These are phyloP conservation scores for Casuarina cunninghamiana DNA, from an alignment of 306 rosid genomes.

Conservation along the genomic window DNA sequence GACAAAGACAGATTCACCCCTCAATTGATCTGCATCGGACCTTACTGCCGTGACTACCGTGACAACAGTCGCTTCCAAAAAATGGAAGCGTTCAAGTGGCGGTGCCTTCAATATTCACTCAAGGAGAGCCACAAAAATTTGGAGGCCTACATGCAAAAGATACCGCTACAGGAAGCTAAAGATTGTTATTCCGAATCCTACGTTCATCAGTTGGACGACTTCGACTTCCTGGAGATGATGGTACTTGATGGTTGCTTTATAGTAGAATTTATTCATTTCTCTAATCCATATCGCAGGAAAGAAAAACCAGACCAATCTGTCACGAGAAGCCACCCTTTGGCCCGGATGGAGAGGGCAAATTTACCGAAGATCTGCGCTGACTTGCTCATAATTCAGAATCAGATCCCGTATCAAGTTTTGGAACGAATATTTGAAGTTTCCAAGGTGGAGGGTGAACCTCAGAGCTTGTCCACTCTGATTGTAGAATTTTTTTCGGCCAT, in stretches of 20 bases:
- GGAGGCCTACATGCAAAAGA: constrained; percentile 19
- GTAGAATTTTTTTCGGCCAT: too few relatives aligned
- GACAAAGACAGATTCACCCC: constrained; percentile 45
- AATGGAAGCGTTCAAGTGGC: constrained; percentile 68
- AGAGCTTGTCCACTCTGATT: constrained; percentile 1
- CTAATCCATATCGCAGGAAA: too few relatives aligned
- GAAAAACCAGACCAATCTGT: constrained; percentile 6
- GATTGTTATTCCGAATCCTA: constrained; percentile 58
- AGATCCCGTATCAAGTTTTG: constrained; percentile 64
- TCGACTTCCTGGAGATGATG: constrained; percentile 53
- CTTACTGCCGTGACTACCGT: constrained; percentile 61
- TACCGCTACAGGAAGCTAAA: constrained; percentile 33
- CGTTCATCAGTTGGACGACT: constrained; percentile 6
- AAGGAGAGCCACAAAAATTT: constrained; percentile 32
- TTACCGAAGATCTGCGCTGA: constrained; percentile 51
- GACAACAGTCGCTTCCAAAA: constrained; percentile 29
- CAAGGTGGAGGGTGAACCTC: background rate
- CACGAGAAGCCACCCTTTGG: constrained; percentile 41
- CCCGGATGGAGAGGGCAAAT: constrained; percentile 46
- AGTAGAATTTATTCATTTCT: constrained; percentile 43
- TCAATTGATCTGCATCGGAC: constrained; percentile 66
- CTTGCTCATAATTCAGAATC: constrained; percentile 71
- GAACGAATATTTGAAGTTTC: constrained; percentile 37
- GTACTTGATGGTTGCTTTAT: constrained; percentile 72
- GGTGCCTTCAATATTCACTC: constrained; percentile 29